Evolutionary conservation across 306 rosid genomes (phyloP).

Genomic region (barrel medic (Medicago truncatula)): DNA sequence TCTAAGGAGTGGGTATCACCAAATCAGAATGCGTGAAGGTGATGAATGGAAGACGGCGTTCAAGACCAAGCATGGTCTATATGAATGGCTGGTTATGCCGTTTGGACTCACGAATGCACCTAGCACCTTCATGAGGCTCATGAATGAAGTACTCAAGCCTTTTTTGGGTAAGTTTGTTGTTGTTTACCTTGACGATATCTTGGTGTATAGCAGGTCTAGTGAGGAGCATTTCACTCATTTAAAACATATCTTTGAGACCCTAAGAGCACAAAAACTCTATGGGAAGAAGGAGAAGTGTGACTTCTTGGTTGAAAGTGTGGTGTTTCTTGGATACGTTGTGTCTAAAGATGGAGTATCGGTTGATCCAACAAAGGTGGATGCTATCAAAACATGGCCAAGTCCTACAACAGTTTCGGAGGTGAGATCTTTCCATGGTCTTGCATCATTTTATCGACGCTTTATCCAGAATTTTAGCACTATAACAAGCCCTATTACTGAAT

Average conservation of each 20-base stretch:
- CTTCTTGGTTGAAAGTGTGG: not conserved
- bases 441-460: not conserved
- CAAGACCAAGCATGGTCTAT: too few species aligned
- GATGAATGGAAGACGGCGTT: too few species aligned
- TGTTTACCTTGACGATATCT: not conserved
- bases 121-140: too few species aligned
- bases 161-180: too few species aligned
- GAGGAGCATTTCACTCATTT: not conserved
- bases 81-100: too few species aligned
- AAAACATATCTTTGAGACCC: not conserved
- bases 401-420: too few species aligned
- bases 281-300: conserved; percentile 12
- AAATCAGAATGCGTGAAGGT: too few species aligned
- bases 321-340: not conserved
- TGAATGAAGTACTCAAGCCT: too few species aligned
- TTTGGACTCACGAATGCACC: too few species aligned
- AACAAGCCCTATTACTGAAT: not conserved
- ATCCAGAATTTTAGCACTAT: not conserved
- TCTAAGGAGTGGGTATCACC: too few species aligned
- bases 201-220: not conserved
- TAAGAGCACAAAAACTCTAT: conserved; percentile 6
- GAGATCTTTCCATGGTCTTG: not conserved
- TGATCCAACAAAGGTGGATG: too few species aligned
- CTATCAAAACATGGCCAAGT: too few species aligned
- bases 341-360: not conserved